Evolutionary conservation across 257 asterid genomes (phyloP).

Genomic region (Fraxinus cuspidata): DNA sequence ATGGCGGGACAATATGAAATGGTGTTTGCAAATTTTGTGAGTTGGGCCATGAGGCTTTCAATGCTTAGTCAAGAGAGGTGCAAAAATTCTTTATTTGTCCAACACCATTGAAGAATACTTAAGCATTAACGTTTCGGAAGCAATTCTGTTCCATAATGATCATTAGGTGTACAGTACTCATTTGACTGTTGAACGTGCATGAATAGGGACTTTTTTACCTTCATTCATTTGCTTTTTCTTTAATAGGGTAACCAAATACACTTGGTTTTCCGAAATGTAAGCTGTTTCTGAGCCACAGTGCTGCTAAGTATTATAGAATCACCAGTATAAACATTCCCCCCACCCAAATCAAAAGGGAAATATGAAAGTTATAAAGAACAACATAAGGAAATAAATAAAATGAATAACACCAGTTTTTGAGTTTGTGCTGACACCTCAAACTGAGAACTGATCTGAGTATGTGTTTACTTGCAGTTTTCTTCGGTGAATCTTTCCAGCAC

Average conservation of each 20-base stretch:
- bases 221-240: background rate
- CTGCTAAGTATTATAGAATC: constrained; percentile 2
- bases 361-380: background rate
- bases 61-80: background rate
- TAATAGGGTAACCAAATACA: background rate
- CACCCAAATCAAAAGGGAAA: constrained; percentile 1
- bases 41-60: background rate
- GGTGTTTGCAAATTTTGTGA: background rate
- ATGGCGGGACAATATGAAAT: background rate
- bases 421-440: background rate
- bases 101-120: background rate
- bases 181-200: background rate
- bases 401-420: background rate
- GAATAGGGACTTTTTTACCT: background rate
- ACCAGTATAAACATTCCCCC: background rate
- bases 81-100: background rate
- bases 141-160: background rate
- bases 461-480: constrained; percentile 57
- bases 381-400: background rate
- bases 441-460: constrained; percentile 19
- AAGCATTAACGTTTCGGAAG: background rate
- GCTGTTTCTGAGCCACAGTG: constrained; percentile 4
- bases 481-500: constrained; percentile 50
- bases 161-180: background rate
- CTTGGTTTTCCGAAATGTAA: constrained; percentile 1